phyloP scores from a whole-genome alignment of 805 yeast genomes.

The Maudiozyma serrabonitensis region DNA sequence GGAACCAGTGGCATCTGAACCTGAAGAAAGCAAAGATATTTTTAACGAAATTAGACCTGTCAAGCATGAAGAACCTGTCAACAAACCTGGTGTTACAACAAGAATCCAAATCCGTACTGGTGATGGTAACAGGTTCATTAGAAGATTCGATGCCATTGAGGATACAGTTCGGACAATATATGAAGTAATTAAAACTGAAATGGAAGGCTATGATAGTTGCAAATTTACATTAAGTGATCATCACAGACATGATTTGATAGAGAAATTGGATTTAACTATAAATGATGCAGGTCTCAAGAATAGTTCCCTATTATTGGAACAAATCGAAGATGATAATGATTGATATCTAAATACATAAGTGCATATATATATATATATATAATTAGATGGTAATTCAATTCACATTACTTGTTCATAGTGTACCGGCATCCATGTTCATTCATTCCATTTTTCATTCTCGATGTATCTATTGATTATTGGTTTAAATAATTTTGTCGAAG shows the following conservation, averaged over 20 bases:
- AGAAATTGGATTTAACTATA: constrained; percentile 45
- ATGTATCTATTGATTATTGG: too few species aligned
- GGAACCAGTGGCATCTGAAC: constrained; percentile 2
- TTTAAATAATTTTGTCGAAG: too few species aligned
- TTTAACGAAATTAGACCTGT: constrained; percentile 42
- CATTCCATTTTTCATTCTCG: too few species aligned
- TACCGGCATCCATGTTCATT: not conserved
- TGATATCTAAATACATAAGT: not conserved
- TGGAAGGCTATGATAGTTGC: constrained; percentile 34
- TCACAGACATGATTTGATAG: constrained; percentile 50
- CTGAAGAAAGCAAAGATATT: constrained; percentile 30
- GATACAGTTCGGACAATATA: constrained; percentile 56
- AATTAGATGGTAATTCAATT: not conserved
- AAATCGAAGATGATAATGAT: not conserved
- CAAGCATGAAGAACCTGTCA: constrained; percentile 55
- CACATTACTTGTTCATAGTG: not conserved
- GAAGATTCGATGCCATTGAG: constrained; percentile 44
- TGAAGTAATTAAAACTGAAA: constrained; percentile 53
- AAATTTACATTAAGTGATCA: constrained; percentile 46
- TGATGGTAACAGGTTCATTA: constrained; percentile 73
- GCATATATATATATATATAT: not conserved
- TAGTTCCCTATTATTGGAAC: constrained; percentile 67
- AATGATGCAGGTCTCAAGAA: constrained; percentile 72
- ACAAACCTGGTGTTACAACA: constrained; percentile 46
- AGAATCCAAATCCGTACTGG: constrained; percentile 83